phyloP scores from a whole-genome alignment of 2,329 filamentous ascomycete genomes.

The Phialocephala subalpina region DNA sequence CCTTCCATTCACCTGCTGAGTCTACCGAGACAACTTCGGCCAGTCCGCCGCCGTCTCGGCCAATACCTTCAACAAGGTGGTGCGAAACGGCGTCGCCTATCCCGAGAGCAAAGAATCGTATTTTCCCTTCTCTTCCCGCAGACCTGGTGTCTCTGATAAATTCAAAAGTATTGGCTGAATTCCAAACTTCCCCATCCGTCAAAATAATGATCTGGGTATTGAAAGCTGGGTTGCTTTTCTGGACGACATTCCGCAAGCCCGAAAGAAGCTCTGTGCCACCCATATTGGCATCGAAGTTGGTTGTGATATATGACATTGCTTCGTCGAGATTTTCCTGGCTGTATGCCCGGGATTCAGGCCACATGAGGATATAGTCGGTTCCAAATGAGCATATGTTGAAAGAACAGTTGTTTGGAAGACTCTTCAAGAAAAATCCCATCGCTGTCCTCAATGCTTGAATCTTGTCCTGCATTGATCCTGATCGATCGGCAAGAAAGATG shows the following conservation, averaged over 20 bases:
- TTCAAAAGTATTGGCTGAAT: constrained; percentile 49
- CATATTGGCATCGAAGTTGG: constrained; percentile 50
- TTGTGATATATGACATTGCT: constrained; percentile 48
- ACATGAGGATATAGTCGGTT: constrained; percentile 52
- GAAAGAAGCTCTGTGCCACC: constrained; percentile 60
- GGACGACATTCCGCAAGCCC: constrained; percentile 52
- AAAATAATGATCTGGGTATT: constrained; percentile 59
- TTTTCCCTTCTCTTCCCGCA: constrained; percentile 29
- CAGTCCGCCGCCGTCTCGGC: constrained; percentile 60
- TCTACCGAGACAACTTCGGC: constrained; percentile 60
- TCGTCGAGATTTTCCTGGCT: constrained; percentile 49
- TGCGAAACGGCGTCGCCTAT: constrained; percentile 58
- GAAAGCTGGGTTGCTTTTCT: too few species aligned
- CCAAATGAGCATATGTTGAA: constrained; percentile 77
- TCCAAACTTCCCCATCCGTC: constrained; percentile 61
- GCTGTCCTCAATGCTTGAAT: constrained; percentile 62
- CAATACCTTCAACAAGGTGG: constrained; percentile 59
- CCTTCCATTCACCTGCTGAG: constrained; percentile 13
- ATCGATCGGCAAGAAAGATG: constrained; percentile 75
- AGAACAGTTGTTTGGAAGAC: constrained; percentile 64
- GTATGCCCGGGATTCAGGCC: constrained; percentile 53
- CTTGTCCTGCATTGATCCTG: constrained; percentile 66
- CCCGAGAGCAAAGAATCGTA: constrained; percentile 61
- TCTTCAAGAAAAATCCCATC: constrained; percentile 68
- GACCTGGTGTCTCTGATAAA: constrained; percentile 45